A percentile compares a stretch with the other conserved stretches of the same genome.
Conservation (phyloP, 202 grass and related monocot species). For the Hordeum pubiflorum region DNA sequence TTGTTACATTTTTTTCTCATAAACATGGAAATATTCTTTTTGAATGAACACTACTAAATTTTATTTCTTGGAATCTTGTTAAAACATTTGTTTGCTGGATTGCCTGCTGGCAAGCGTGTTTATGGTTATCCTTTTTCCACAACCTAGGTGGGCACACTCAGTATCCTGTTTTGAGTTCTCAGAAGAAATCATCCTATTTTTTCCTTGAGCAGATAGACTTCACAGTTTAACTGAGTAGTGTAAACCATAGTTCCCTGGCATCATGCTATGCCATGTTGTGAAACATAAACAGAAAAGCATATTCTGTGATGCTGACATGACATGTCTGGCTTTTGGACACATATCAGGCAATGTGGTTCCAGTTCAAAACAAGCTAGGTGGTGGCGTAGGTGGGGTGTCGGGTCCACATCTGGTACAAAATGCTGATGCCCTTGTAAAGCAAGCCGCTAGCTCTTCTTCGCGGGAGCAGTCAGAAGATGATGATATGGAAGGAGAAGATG, state of each 20-base stretch:
- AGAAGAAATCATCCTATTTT: neutral
- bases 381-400: constrained; percentile 16
- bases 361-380: constrained; percentile 42
- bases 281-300: constrained; percentile 5
- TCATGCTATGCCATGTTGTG: neutral
- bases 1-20: neutral
- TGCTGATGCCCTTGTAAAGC: constrained; percentile 46
- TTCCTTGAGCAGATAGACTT: neutral
- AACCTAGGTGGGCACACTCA: neutral
- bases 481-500: constrained; percentile 74
- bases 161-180: constrained; percentile 3
- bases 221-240: neutral
- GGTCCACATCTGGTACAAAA: constrained; percentile 48
- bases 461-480: constrained; percentile 80
- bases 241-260: neutral
- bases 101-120: neutral
- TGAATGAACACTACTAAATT: neutral
- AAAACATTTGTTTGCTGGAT: neutral
- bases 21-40: neutral
- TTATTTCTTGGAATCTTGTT: neutral
- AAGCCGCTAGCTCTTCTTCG: constrained; percentile 66
- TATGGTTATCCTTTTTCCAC: neutral
- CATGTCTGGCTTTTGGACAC: constrained; percentile 12
- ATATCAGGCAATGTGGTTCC: constrained; percentile 37
- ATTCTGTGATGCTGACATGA: neutral